Base-by-base conservation (phyloP, 2,329 filamentous ascomycete genomes). In the Didymella lethalis region DNA sequence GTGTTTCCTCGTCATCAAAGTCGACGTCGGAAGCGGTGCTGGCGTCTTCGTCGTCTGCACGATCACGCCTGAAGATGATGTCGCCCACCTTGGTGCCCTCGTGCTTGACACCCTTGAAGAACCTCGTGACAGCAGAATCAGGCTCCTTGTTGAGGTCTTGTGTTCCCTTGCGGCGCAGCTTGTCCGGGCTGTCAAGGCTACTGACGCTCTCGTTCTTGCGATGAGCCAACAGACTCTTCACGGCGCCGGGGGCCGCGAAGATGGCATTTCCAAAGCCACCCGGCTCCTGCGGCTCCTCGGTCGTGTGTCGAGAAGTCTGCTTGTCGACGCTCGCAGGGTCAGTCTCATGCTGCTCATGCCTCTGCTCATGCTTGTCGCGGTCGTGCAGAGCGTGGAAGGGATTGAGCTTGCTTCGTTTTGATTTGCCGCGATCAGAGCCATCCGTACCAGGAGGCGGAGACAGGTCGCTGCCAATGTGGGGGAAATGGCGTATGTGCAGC, bases 31-130 rank as follows among this genome's bases (percentile, higher is more conserved):
- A 73, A 54, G 76, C 59, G 34, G 77, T 80, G 2, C 80, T 81
- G 47, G 76, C 74, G 46, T 84, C 81, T 56, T 78, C 80, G 64
- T 80, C 78, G 12, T 78, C 74, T 48, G 65, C 68, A 23, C 76
- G 70, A 31, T 89, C 87, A 67, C 84, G 85, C 64, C 83, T 85
- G 75, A 87, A 81, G 23, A 89, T 84, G 43, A 85, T 80, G 48
- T 87, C 86, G 16, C 86, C 85, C 32, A 89, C 82, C 67, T 84
- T 86, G 0, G 85, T 84, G 7, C 88, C 83, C 67, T 89, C 87
- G 61, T 82, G 83, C n/a, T 85, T 84, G 2, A 96, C 85, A 29
- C 88, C 89, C 77, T 92, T 94, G 77, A 97, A 90, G 47, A 97
- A 88, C 7, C 89, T 87, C 41, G 88, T 86, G 8, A 92, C 82